Evolutionary conservation across 129 eudicot genomes (phyloP).

Genomic region (Arctium minus): DNA sequence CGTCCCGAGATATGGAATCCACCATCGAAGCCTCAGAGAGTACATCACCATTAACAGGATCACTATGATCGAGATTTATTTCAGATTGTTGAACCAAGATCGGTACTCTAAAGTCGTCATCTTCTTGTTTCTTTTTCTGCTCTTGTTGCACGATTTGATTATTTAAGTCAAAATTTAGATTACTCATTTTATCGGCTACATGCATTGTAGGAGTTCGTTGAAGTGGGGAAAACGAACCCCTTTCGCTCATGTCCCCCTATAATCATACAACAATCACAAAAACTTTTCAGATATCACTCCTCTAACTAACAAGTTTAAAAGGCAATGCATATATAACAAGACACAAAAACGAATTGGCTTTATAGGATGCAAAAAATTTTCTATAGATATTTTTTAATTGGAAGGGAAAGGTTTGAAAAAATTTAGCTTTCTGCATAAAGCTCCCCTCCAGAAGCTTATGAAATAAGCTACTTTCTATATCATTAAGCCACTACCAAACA

Average conservation of each 20-base stretch:
- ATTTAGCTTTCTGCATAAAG: too few relatives aligned
- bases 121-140: conserved; percentile 49
- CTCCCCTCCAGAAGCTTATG: too few relatives aligned
- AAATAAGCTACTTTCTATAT: too few relatives aligned
- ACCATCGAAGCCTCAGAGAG: conserved; percentile 69
- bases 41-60: conserved; percentile 49
- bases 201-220: conserved; percentile 43
- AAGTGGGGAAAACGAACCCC: conserved; percentile 37
- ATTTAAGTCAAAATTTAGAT: conserved; percentile 35
- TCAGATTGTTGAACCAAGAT: conserved; percentile 60
- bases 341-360: background rate
- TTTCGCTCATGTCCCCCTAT: conserved; percentile 56
- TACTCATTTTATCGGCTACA: conserved; percentile 35
- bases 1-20: conserved; percentile 51
- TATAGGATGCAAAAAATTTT: background rate
- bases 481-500: too few relatives aligned
- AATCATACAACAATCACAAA: conserved; percentile 8
- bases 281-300: background rate
- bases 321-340: background rate
- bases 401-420: too few relatives aligned
- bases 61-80: conserved; percentile 32
- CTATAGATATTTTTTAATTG: too few relatives aligned
- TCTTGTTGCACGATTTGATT: conserved; percentile 37
- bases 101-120: conserved; percentile 74
- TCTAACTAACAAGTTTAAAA: background rate